Evolutionary conservation across 2,329 filamentous ascomycete genomes (phyloP), one percentile per base, ranked within the genome.

Genomic region (Penicillium occitanis): DNA sequence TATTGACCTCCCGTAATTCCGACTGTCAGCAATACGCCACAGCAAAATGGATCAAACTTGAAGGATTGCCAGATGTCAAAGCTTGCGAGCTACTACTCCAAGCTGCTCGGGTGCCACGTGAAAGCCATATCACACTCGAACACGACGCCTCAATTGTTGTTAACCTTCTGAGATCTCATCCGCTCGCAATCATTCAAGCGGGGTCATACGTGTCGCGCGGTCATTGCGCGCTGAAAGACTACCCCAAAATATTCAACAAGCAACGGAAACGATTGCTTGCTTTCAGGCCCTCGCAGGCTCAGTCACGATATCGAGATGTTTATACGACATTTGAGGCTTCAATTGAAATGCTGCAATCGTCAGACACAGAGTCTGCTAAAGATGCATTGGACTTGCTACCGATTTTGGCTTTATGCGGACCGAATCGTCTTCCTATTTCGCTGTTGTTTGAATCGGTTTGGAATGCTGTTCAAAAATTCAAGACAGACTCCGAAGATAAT

Each of bases 251-350:
- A 1, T 61, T 50, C 10, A 14, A 11, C 7, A 2, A 25, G 13
- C 14, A 61, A 1, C 40, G 30, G 4, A 48, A 50, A 11, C 59
- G 40, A 33, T 8, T 61, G n/a, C 59, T 61, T 8, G 5, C 22
- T 7, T 61, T 48, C n/a, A 11, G 25, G 22, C 14, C 33, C 1
- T 33, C 8, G 1, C 22, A n/a, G 40, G 42, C 8, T 5, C 59
- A 50, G 14, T 50, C 42, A 25, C 22, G 22, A 17, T 50, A 61
- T 37, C 5, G 2, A 2, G 11, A 14, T 48, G 42, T 33, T n/a
- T 61, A 50, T 17, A 11, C 40, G 22, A 61, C 14, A 8, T 61
- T 61, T 50, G 59, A 50, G 22, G 59, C 42, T 11, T 61, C 59
- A 1, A 17, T 40, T 10, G 10, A 50, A 57, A 60, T 22, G 3